Evolutionary conservation across 371 early-diverging fungal genomes (phyloP).

Genomic region (Lichtheimia ramosa): DNA sequence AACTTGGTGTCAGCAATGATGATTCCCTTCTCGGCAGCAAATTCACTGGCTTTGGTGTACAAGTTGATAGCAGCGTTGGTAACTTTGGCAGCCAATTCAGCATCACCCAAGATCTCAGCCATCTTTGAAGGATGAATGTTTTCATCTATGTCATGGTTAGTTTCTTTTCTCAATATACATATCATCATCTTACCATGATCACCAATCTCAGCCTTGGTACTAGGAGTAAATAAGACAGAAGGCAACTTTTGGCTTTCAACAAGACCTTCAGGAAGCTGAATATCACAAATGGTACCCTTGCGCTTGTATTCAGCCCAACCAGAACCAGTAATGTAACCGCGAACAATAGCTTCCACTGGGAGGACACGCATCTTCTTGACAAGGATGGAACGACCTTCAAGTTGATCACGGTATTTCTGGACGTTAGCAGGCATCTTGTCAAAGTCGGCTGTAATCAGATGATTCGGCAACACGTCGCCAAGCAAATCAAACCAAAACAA

Average conservation of each 20-base stretch:
- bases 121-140: conserved; percentile 94
- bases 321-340: conserved; percentile 96
- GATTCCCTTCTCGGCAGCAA: conserved; percentile 83
- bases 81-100: conserved; percentile 40
- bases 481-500: conserved; percentile 94
- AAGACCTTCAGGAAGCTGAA: conserved; percentile 79
- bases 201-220: conserved; percentile 97
- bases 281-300: conserved; percentile 92
- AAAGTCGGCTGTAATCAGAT: conserved; percentile 91
- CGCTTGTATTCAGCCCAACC: conserved; percentile 94
- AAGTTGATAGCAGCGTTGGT: conserved; percentile 38
- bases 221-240: conserved; percentile 90
- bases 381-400: conserved; percentile 88
- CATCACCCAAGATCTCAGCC: conserved; percentile 81
- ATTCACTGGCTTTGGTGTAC: conserved; percentile 65
- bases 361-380: conserved; percentile 91
- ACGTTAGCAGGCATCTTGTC: conserved; percentile 90
- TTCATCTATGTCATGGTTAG: conserved; percentile 63
- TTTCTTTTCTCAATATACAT: too few relatives aligned
- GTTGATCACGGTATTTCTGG: conserved; percentile 83
- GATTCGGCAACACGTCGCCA: conserved; percentile 85
- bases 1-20: conserved; percentile 99
- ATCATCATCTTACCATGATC: conserved; percentile 72
- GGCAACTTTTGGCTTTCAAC: conserved; percentile 84
- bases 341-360: conserved; percentile 97